Base-by-base conservation (phyloP, 1,284 basidiomycete species). In the Fistulina hepatica region DNA sequence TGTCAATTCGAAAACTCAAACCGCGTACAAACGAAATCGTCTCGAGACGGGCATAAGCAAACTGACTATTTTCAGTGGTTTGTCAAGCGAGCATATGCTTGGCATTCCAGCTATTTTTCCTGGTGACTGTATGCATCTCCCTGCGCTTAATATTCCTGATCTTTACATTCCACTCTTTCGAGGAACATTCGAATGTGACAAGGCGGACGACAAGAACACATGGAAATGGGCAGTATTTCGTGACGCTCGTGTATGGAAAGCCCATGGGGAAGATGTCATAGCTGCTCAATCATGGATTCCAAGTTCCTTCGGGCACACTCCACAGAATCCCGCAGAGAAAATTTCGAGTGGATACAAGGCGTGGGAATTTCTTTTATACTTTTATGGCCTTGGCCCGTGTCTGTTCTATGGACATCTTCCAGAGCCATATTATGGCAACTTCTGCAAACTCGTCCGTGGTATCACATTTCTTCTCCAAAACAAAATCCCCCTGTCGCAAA, bases 221-320 rank as follows among this genome's bases (percentile, higher is more conserved):
- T 68, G 64, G 65, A 41, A 47, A 9, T 69, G 59, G 59, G 56
- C 45, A 0, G 45, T 54, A 3, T 44, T 68, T 0, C 35, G 32
- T 7, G 50, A 39, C 1, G 34, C 24, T 9, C 9, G 48, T n/a
- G 34, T 38, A 12, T 61, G 57, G 54, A 36, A 37, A 17, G 35
- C 25, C 3, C 54, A 58, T 46, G 58, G 60, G 1, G 27, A 45
- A 13, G 21, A 33, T 1, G 53, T 65, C 21, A 53, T 46, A 3
- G 33, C 41, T 21, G 40, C 48, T n/a, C 52, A 46, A 10, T 49
- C 47, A 6, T 56, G 52, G 37, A 41, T 63, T 30, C 60, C 59
- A 2, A 47, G 50, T 9, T 58, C 48, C 2, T 63, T 59, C 45
- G 52, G 60, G 36, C 31, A 51, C 3, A 47, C 56, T 7, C 61